Evolutionary conservation across 352 stramenopile genomes (phyloP).

Genomic region (Phytopythium helicoides): DNA sequence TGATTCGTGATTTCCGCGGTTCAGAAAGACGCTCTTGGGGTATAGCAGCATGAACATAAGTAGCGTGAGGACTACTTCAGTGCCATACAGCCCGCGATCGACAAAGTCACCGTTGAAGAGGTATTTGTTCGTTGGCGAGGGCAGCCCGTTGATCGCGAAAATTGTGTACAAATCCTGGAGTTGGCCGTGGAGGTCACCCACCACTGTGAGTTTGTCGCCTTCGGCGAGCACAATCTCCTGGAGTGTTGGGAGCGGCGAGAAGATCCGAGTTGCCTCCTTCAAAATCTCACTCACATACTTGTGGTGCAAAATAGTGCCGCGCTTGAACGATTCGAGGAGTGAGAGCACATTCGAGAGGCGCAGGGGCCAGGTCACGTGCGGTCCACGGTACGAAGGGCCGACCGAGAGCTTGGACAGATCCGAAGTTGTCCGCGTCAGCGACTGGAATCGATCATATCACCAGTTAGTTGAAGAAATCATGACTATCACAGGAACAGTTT

Average conservation of each 20-base stretch:
- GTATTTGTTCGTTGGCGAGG: conserved; percentile 90
- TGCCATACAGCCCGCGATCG: conserved; percentile 82
- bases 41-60: conserved; percentile 78
- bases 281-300: conserved; percentile 91
- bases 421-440: conserved; percentile 47
- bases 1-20: conserved; percentile 96
- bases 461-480: too few relatives aligned
- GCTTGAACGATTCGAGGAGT: conserved; percentile 92
- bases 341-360: conserved; percentile 81
- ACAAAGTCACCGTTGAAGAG: conserved; percentile 98
- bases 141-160: conserved; percentile 92
- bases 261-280: conserved; percentile 54
- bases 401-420: conserved; percentile 54
- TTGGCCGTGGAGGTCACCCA: conserved; percentile 93
- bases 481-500: too few relatives aligned
- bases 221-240: conserved; percentile 86
- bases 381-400: conserved; percentile 64
- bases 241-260: conserved; percentile 70
- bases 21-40: conserved; percentile 86
- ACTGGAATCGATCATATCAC: conserved; percentile 13
- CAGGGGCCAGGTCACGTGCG: conserved; percentile 82
- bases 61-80: conserved; percentile 26
- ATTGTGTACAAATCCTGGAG: conserved; percentile 94
- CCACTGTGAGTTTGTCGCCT: conserved; percentile 89
- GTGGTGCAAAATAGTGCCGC: conserved; percentile 82